Percentiles rank a stretch among this genome's conserved stretches.
Evolutionary conservation across 2,329 filamentous ascomycete species (phyloP).

Genomic region (Coniochaeta ligniaria): DNA sequence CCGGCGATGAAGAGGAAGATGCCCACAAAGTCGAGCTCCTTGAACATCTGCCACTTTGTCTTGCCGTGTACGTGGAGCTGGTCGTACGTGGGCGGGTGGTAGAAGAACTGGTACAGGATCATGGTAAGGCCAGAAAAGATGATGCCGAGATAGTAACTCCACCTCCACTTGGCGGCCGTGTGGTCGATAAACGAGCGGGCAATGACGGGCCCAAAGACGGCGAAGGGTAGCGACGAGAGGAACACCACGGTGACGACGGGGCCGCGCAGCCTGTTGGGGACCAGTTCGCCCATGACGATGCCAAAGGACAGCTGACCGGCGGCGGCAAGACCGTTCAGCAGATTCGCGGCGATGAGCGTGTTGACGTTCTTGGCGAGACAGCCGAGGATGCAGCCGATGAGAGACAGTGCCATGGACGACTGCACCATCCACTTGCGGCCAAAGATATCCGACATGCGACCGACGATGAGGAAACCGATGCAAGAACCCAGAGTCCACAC

Average conservation of each 20-base stretch:
- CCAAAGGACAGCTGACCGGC: conserved; percentile 33
- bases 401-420: conserved; percentile 40
- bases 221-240: conserved; percentile 29
- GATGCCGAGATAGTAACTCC: conserved; percentile 41
- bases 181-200: conserved; percentile 34
- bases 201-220: conserved; percentile 37
- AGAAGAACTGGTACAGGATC: conserved; percentile 33
- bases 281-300: conserved; percentile 33
- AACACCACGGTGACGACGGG: conserved; percentile 28
- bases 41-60: conserved; percentile 27
- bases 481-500: conserved; percentile 40
- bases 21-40: conserved; percentile 37
- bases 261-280: conserved; percentile 33
- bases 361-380: conserved; percentile 44
- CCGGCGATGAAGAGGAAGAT: conserved; percentile 33
- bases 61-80: conserved; percentile 31
- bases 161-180: conserved; percentile 36
- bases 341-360: conserved; percentile 55
- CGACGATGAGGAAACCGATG: conserved; percentile 56
- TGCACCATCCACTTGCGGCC: conserved; percentile 51
- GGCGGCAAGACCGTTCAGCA: conserved; percentile 45
- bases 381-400: conserved; percentile 50
- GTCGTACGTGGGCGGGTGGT: conserved; percentile 37
- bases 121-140: conserved; percentile 32
- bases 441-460: conserved; percentile 51